Evolutionary conservation across 805 yeast species (phyloP).

Genomic region (Saccharomycopsis malanga): DNA sequence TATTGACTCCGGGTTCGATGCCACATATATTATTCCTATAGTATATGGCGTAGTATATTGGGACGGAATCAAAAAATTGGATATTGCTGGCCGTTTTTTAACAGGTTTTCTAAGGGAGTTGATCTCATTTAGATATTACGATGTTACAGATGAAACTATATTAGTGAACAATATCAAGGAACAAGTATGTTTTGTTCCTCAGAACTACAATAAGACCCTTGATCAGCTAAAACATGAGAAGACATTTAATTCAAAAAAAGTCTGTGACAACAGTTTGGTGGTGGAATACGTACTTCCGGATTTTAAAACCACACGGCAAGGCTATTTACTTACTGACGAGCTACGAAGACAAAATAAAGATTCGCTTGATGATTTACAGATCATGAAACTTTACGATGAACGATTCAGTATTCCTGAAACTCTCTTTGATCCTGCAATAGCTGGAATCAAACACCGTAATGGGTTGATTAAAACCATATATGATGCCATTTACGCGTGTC

Average conservation of each 20-base stretch:
- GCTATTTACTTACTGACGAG: slow-evolving; percentile 46
- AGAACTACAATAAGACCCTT: slow-evolving; percentile 45
- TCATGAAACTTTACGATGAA: slow-evolving; percentile 69
- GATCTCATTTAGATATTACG: slow-evolving; percentile 85
- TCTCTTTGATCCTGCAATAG: slow-evolving; percentile 76
- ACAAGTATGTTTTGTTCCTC: slow-evolving; percentile 60
- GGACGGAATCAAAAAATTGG: slow-evolving; percentile 70
- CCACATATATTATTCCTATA: slow-evolving; percentile 83
- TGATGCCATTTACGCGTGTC: slow-evolving; percentile 61
- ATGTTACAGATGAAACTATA: slow-evolving; percentile 85
- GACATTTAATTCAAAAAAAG: slow-evolving; percentile 22
- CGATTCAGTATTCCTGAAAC: slow-evolving; percentile 84
- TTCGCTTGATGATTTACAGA: slow-evolving; percentile 48
- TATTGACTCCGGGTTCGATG: slow-evolving; percentile 81
- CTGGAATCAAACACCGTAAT: slow-evolving; percentile 64
- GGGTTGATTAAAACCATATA: slow-evolving; percentile 69
- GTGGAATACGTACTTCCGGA: slow-evolving; percentile 83
- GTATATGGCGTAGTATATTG: slow-evolving; percentile 70
- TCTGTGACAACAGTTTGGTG: slow-evolving; percentile 28
- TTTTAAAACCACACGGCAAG: slow-evolving; percentile 70
- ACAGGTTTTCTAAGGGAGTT: slow-evolving; percentile 80
- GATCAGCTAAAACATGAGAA: slow-evolving; percentile 30
- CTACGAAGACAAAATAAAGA: slow-evolving; percentile 24
- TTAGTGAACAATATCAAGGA: slow-evolving; percentile 84
- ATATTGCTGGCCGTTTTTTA: slow-evolving; percentile 80